Base-by-base conservation (phyloP, 2,329 filamentous ascomycete species). In the Cladosporium sphaerospermum region DNA sequence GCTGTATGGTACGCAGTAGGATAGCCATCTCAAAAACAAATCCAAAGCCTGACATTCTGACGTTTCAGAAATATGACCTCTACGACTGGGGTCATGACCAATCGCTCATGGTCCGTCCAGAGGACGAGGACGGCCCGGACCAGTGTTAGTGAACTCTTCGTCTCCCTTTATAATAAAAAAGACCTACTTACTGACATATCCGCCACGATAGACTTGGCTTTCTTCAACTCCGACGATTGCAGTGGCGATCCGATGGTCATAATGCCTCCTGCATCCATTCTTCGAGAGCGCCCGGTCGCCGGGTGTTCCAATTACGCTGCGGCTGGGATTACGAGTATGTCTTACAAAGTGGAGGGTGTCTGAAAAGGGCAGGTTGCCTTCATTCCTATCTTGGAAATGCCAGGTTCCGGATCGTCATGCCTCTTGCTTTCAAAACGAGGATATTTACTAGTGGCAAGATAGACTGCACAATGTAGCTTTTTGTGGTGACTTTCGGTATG, bases 241-340 rank as follows among this genome's bases (percentile, higher is more conserved):
- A 51, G 40, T 13, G 48, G 48, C 8, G 32, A 43, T 9, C 48
- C 48, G 2, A 39, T 51, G 10, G 13, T 51, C 8, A 43, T 51
- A 16, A 44, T 40, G 31, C 48, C 48, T 8, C 48, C 48, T 44
- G 48, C 48, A 6, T 34, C 28, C n/a, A 40, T 23, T 10, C 32
- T 51, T 40, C 40, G 48, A 9, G 48, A 43, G 32, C 39, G 48
- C 9, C 48, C 48, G 9, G 48, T 51, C 32, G 48, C 48, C 19
- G 48, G 48, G 13, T 51, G 48, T 9, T 44, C 48, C 2, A 51
- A 51, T 32, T 51, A 51, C 37, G 48, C 48, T 16, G 48, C 48
- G 5, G 39, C 48, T 16, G 48, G 48, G 4, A 51, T 51, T 18
- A 51, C 48, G 11, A 11, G 2, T 4, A 51, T 51, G 48, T 51